Evolutionary conservation across 2,329 filamentous ascomycete genomes (phyloP), one percentile per base, ranked within the genome.

Genomic region (Fusarium sp.): DNA sequence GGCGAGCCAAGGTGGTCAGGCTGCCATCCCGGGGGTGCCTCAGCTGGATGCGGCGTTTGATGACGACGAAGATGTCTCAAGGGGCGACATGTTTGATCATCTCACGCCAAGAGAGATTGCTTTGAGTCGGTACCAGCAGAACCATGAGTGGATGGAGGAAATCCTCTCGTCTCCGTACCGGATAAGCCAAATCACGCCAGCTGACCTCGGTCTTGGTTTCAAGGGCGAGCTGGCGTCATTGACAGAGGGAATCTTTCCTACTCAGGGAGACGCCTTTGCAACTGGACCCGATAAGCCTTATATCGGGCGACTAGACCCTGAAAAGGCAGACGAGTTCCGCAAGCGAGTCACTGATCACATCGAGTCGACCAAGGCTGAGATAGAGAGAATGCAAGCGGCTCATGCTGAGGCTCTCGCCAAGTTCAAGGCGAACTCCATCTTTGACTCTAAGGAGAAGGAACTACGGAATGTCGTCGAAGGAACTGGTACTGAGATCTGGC

Each of bases 91-190:
- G 81, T 94, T 99, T 79, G 97, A 99, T 80, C 91, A 95, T 73
- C 87, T 98, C 72, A 96, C 95, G 0, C 95, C 95, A 4, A 90
- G 95, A 50, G 97, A 99, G 73, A 93, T 99, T 71, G 97, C 95
- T 77, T 87, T 94, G 70, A 91, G 92, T 73, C 91, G 97, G 65
- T 99, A 98, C 82, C 93, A 93, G 81, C 95, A 98, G 80, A 97
- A 99, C 78, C 96, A 99, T 79, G 95, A 98, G 82, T 98, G 96
- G 97, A 98, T 99, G 94, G 97, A 98, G 80, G 96, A 99, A 83
- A 92, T 99, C 32, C 90, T 98, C 64, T 94, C 94, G 1, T 98
- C 96, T 1, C 95, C 95, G 0, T 98, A 98, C 80, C 89, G 93
- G 27, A 93, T 96, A 71, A 90, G 89, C 59, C 94, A 97, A 80